A percentile compares a stretch with the other conserved stretches of the same genome.
These are phyloP conservation scores for Panaeolus papilionaceus DNA, from an alignment of 768 basidiomycete species.

Conservation along the genomic window DNA sequence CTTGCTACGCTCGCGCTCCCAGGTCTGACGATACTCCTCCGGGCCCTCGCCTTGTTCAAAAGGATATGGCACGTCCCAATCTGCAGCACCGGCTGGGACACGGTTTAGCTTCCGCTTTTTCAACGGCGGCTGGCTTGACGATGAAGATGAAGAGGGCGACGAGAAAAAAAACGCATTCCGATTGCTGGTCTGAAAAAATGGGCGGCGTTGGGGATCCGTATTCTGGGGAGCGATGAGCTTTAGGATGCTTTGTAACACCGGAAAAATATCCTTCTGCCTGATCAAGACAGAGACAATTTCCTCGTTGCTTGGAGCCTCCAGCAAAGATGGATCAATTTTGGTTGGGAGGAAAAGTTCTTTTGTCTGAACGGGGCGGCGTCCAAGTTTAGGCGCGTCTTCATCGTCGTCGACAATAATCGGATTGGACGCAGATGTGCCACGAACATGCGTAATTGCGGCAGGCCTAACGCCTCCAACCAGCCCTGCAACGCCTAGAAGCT, in stretches of 20 bases:
- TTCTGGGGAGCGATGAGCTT: conserved; percentile 49
- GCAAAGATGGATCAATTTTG: conserved; percentile 44
- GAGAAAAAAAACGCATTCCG: background rate
- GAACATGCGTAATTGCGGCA: conserved; percentile 50
- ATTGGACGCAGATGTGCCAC: conserved; percentile 62
- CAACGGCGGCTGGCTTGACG: conserved; percentile 26
- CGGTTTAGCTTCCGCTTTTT: conserved; percentile 70
- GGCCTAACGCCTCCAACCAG: conserved; percentile 71
- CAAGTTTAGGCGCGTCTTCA: conserved; percentile 37
- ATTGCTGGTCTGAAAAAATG: conserved; percentile 18
- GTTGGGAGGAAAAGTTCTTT: conserved; percentile 23
- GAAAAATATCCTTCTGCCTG: conserved; percentile 70
- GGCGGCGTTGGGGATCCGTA: conserved; percentile 22
- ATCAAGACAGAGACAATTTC: conserved; percentile 67
- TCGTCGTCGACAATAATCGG: conserved; percentile 78
- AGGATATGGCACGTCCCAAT: conserved; percentile 87
- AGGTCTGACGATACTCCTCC: conserved; percentile 62
- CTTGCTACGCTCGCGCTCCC: conserved; percentile 69
- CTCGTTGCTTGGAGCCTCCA: conserved; percentile 58
- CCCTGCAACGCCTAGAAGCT: conserved; percentile 75
- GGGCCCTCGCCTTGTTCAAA: conserved; percentile 78
- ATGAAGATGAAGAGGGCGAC: background rate
- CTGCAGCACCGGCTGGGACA: conserved; percentile 80
- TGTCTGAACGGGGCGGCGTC: conserved; percentile 24
- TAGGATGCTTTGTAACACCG: conserved; percentile 66